Percentiles rank a stretch among this genome's conserved stretches.
These are phyloP conservation scores for Alternaria metachromatica DNA, from an alignment of 2,329 filamentous ascomycete genomes.

Conservation along the genomic window DNA sequence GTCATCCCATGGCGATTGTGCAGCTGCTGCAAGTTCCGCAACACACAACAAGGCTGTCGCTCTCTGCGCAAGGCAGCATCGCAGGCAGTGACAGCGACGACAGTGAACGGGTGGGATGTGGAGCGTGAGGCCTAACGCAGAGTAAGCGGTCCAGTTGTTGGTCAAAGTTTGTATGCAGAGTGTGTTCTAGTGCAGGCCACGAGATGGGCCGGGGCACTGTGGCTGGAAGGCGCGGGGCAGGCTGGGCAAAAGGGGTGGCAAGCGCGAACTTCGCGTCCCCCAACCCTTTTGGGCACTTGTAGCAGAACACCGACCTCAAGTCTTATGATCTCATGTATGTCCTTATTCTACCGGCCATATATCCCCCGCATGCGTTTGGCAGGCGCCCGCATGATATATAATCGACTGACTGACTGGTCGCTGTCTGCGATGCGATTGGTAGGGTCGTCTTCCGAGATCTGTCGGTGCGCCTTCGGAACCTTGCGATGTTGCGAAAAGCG, in stretches of 20 bases:
- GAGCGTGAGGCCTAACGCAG: neutral
- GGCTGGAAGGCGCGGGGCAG: neutral
- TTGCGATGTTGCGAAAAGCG: neutral
- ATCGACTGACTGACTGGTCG: neutral
- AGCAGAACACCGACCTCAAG: neutral
- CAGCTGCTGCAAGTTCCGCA: neutral
- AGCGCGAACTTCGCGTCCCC: neutral
- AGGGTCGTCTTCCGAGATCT: neutral
- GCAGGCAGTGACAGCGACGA: neutral
- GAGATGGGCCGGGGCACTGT: neutral
- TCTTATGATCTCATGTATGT: neutral
- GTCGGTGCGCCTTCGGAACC: neutral
- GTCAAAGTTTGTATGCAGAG: neutral
- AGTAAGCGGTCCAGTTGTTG: neutral
- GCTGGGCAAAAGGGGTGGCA: neutral
- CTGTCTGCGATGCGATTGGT: neutral
- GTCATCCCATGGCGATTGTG: neutral
- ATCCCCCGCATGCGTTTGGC: neutral
- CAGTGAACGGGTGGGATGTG: neutral
- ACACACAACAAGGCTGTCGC: neutral
- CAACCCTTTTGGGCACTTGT: neutral
- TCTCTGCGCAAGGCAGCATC: conserved; percentile 3
- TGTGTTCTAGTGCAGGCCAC: neutral
- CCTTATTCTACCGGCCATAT: neutral
- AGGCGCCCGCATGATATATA: neutral